phyloP scores from a whole-genome alignment of 495 filamentous ascomycete genomes.

The Neurospora sp. region DNA sequence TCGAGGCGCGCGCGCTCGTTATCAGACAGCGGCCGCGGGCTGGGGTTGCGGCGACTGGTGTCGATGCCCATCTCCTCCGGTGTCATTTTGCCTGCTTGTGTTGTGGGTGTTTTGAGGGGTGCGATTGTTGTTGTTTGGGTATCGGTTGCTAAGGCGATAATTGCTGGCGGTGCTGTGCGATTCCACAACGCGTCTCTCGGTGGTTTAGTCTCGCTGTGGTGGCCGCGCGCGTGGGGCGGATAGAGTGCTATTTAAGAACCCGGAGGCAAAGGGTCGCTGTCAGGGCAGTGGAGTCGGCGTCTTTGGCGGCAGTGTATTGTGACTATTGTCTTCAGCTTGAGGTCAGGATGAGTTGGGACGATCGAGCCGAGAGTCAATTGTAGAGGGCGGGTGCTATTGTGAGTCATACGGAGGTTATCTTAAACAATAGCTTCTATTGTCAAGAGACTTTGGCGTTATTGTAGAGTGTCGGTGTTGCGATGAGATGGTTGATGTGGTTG shows the following conservation, averaged over 20 bases:
- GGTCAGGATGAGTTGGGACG: neutral
- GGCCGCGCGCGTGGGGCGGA: neutral
- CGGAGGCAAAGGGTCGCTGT: neutral
- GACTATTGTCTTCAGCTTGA: neutral
- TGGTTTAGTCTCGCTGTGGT: neutral
- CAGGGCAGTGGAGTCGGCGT: neutral
- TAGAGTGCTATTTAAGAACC: neutral
- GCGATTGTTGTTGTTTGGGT: neutral
- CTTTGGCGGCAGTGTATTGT: neutral
- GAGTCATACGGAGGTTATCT: neutral
- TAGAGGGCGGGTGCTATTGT: neutral
- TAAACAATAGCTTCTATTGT: neutral
- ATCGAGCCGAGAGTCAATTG: neutral
- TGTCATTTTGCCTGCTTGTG: neutral
- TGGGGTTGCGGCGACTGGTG: slow-evolving; percentile 69
- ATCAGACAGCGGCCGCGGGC: slow-evolving; percentile 70
- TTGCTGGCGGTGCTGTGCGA: neutral
- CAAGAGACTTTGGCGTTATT: neutral
- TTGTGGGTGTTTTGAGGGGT: neutral
- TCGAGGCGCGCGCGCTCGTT: slow-evolving; percentile 72
- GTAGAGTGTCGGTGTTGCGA: neutral
- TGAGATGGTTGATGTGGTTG: neutral
- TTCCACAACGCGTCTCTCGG: neutral
- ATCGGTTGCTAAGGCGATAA: neutral
- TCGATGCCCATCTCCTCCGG: slow-evolving; percentile 55